Percentiles rank a stretch among this genome's conserved stretches.
Evolutionary conservation across 1,284 basidiomycete species (phyloP).

Genomic region (Neolentinus lepideus): DNA sequence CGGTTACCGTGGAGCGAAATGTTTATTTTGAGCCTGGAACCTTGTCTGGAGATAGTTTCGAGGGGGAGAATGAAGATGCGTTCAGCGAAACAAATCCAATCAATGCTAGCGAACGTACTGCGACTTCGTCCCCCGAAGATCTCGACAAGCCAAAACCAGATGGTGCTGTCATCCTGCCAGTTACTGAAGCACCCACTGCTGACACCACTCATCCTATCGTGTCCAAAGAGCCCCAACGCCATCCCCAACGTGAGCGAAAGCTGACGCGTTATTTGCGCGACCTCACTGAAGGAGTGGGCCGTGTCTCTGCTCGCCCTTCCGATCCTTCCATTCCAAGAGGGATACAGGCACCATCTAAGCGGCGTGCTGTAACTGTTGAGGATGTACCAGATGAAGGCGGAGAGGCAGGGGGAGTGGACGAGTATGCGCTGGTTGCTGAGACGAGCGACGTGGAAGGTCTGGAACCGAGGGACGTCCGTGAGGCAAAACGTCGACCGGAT

Average conservation of each 20-base stretch:
- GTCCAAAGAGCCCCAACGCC: too few relatives aligned
- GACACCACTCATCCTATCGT: too few relatives aligned
- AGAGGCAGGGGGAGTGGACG: not conserved
- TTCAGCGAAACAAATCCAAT: too few relatives aligned
- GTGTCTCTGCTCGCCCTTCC: not conserved
- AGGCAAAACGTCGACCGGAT: slow-evolving; percentile 16
- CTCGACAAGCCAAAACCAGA: too few relatives aligned
- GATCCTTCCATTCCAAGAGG: not conserved
- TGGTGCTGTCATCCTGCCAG: too few relatives aligned
- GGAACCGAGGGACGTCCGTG: slow-evolving; percentile 9
- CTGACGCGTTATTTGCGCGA: not conserved
- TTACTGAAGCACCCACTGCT: too few relatives aligned
- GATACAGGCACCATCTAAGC: not conserved
- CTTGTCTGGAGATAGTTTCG: too few relatives aligned
- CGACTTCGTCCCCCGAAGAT: too few relatives aligned
- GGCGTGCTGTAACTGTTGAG: not conserved
- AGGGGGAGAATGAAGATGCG: too few relatives aligned
- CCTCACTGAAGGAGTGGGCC: not conserved
- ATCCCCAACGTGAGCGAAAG: not conserved
- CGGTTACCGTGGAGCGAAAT: too few relatives aligned
- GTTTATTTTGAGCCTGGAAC: too few relatives aligned
- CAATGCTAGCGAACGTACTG: too few relatives aligned
- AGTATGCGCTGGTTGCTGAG: slow-evolving; percentile 2
- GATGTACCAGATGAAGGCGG: not conserved
- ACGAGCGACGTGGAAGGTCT: slow-evolving; percentile 10